Percentiles rank a stretch among this genome's conserved stretches.
Conservation (phyloP, 805 yeast species). For the Starmera dryadoides region DNA sequence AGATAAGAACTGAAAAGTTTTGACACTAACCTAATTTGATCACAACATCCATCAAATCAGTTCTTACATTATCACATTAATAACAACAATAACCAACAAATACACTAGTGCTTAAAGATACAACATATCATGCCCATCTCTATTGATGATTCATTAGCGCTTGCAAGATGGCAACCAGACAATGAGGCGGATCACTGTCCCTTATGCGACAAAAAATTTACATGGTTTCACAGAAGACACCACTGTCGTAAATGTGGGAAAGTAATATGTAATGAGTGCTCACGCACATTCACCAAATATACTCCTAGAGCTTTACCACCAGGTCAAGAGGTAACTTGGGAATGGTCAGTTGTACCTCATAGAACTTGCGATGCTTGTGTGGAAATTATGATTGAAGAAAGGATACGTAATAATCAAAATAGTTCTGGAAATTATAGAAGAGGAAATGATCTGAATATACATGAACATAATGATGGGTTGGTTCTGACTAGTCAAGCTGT, state of each 20-base stretch:
- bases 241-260: slow-evolving; percentile 81
- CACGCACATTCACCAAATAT: slow-evolving; percentile 44
- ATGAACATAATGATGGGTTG: no score
- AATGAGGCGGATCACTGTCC: slow-evolving; percentile 42
- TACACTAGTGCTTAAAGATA: no score
- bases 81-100: no score
- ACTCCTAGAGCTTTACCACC: slow-evolving; percentile 53
- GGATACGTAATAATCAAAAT: slow-evolving; percentile 2
- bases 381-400: slow-evolving; percentile 37
- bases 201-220: slow-evolving; percentile 44
- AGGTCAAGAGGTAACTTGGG: no score
- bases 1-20: no score
- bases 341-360: slow-evolving; percentile 53
- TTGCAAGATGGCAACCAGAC: slow-evolving; percentile 70
- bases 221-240: slow-evolving; percentile 65
- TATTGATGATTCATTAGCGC: no score
- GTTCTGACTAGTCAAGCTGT: neutral
- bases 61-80: no score
- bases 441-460: no score
- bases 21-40: no score
- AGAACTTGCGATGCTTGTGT: slow-evolving; percentile 73
- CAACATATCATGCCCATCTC: no score
- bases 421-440: no score
- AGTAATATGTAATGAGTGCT: slow-evolving; percentile 68
- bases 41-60: no score